phyloP scores from a whole-genome alignment of 345 rosid genomes.

The Camelina hispida region DNA sequence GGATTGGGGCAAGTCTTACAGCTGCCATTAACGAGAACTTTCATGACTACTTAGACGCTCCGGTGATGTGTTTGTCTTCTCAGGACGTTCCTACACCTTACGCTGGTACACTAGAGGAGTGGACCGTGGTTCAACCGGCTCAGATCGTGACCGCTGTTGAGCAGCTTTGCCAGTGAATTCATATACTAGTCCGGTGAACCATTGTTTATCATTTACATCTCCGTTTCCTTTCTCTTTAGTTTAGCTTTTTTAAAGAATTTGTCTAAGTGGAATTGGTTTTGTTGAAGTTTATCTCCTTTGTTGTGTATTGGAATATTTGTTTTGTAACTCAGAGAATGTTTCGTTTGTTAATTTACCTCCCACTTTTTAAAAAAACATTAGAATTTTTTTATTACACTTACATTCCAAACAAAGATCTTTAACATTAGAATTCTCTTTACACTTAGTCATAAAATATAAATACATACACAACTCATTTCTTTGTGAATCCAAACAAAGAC shows the following conservation, averaged over 20 bases:
- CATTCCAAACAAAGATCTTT: not conserved
- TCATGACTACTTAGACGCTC: conserved; percentile 92
- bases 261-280: conserved; percentile 30
- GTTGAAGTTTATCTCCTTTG: conserved; percentile 19
- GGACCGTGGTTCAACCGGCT: conserved; percentile 93
- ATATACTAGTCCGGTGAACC: conserved; percentile 12
- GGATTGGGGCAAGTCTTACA: conserved; percentile 93
- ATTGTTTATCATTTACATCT: conserved; percentile 26
- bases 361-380: not conserved
- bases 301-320: conserved; percentile 23
- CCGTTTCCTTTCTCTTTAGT: conserved; percentile 8
- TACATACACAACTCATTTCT: conserved; percentile 18
- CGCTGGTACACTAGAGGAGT: conserved; percentile 86
- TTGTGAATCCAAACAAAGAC: conserved; percentile 23
- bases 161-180: conserved; percentile 78
- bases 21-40: conserved; percentile 90
- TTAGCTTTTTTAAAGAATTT: conserved; percentile 20
- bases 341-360: not conserved
- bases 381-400: not conserved
- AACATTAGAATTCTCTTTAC: conserved; percentile 22
- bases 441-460: conserved; percentile 12
- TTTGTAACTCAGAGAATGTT: conserved; percentile 28
- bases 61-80: conserved; percentile 90
- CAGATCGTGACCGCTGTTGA: conserved; percentile 94
- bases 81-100: conserved; percentile 97